Evolutionary conservation across 1,284 basidiomycete genomes (phyloP).

Genomic region (Polyporus tsugae): DNA sequence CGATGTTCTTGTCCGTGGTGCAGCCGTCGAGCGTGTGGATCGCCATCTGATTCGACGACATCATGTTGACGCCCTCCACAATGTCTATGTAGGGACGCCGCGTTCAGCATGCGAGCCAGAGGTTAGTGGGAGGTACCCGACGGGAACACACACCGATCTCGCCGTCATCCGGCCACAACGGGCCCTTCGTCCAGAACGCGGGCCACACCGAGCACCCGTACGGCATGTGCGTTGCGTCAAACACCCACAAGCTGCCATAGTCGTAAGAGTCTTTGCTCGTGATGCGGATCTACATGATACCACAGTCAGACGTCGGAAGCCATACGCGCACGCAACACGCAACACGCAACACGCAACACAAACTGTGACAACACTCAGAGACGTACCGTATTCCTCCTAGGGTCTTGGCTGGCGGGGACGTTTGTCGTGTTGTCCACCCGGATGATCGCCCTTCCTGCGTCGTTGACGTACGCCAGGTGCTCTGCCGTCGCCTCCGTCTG

Average conservation of each 20-base stretch:
- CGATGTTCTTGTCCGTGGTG: constrained; percentile 37
- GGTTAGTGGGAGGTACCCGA: background rate
- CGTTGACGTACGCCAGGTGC: constrained; percentile 63
- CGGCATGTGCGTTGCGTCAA: constrained; percentile 58
- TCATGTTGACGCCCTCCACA: constrained; percentile 55
- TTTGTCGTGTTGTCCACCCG: constrained; percentile 63
- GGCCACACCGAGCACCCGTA: constrained; percentile 71
- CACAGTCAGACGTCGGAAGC: background rate
- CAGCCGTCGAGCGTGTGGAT: constrained; percentile 57
- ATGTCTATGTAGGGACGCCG: constrained; percentile 35
- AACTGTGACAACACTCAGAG: background rate
- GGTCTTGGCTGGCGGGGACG: constrained; percentile 53
- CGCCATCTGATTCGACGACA: constrained; percentile 64
- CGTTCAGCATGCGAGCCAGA: background rate
- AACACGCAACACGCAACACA: background rate
- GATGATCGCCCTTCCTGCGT: constrained; percentile 63
- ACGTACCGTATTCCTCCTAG: constrained; percentile 59
- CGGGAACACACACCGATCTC: constrained; percentile 54
- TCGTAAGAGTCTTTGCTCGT: constrained; percentile 60
- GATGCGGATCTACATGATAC: constrained; percentile 53
- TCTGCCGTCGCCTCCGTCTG: constrained; percentile 49
- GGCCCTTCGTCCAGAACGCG: constrained; percentile 50
- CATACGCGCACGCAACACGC: background rate
- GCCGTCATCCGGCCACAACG: constrained; percentile 58
- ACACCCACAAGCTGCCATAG: constrained; percentile 55